Evolutionary conservation across 768 basidiomycete genomes (phyloP).

Genomic region (Filobasidium wieringae): DNA sequence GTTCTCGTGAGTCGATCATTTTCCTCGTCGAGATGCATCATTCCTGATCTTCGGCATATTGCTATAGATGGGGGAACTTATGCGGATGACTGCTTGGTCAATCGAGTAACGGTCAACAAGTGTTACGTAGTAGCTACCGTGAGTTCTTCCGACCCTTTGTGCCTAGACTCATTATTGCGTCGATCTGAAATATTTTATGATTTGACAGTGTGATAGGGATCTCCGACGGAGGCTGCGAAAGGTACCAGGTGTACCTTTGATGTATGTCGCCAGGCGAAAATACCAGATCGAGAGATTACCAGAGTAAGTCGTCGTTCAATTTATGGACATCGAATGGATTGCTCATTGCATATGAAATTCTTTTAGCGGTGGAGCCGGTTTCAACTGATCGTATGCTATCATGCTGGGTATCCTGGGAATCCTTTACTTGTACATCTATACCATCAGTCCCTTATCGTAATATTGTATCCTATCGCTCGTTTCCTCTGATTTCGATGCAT

Average conservation of each 20-base stretch:
- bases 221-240: constrained; percentile 83
- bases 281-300: constrained; percentile 93
- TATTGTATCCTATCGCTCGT: not conserved
- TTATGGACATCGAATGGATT: not conserved
- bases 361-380: not conserved
- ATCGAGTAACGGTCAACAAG: constrained; percentile 85
- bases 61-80: constrained; percentile 81
- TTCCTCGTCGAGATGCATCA: not conserved
- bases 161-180: not conserved
- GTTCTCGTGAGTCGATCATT: constrained; percentile 47
- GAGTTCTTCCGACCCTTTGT: constrained; percentile 11
- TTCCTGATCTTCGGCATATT: not conserved
- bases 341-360: not conserved
- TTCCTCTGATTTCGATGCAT: not conserved
- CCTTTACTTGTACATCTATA: not conserved
- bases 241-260: constrained; percentile 68
- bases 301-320: constrained; percentile 43
- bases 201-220: constrained; percentile 66
- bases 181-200: not conserved
- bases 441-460: not conserved
- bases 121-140: constrained; percentile 91
- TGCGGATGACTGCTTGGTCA: constrained; percentile 95
- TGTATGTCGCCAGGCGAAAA: constrained; percentile 86
- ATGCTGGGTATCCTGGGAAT: not conserved
- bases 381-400: not conserved